Evolutionary conservation across 345 rosid species (phyloP).

Genomic region (Litchi chinensis): DNA sequence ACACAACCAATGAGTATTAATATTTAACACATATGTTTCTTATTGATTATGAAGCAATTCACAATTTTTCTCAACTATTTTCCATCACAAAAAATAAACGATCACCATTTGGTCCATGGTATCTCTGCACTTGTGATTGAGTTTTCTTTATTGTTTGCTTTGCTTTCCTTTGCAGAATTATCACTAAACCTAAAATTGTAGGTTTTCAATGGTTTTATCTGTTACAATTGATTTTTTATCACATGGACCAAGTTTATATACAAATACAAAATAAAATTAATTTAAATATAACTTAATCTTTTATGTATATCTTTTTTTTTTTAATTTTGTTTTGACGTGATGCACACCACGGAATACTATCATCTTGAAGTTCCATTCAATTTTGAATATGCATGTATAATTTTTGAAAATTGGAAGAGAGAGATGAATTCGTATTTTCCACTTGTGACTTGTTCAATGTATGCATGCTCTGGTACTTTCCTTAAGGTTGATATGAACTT

Average conservation of each 20-base stretch:
- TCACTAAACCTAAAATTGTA: background rate
- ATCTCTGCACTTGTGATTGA: background rate
- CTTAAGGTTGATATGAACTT: background rate
- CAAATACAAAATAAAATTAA: too few relatives aligned
- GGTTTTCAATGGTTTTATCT: background rate
- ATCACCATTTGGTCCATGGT: background rate
- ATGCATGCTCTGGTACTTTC: background rate
- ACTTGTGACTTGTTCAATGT: background rate
- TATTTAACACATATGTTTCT: background rate
- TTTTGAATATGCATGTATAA: too few relatives aligned
- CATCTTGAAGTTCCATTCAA: too few relatives aligned
- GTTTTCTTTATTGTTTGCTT: background rate
- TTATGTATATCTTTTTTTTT: background rate
- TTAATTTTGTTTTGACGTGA: background rate
- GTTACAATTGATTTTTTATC: too few relatives aligned
- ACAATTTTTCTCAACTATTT: background rate
- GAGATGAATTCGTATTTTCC: background rate
- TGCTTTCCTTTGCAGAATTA: background rate
- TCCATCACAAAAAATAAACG: slow-evolving; percentile 8
- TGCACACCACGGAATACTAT: background rate
- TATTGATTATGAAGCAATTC: background rate
- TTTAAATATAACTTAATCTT: too few relatives aligned
- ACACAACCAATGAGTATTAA: background rate
- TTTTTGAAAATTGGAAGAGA: background rate
- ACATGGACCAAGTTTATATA: too few relatives aligned